Percentiles rank a stretch among this genome's conserved stretches.
Evolutionary conservation across 768 basidiomycete genomes (phyloP).

Genomic region (Terana coerulea): DNA sequence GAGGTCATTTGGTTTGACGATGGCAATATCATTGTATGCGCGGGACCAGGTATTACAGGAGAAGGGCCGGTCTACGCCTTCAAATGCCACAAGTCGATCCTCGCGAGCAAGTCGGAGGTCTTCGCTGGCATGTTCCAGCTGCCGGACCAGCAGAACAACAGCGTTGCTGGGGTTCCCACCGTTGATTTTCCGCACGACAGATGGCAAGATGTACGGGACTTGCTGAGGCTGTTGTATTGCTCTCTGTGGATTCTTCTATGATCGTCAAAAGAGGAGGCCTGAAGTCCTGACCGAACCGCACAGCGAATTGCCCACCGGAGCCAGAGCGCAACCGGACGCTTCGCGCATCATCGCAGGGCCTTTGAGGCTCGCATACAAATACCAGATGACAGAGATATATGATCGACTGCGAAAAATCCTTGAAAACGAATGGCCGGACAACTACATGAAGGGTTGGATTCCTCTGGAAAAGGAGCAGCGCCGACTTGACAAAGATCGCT

Average conservation of each 20-base stretch:
- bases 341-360: not conserved
- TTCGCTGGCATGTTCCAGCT: not conserved
- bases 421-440: not conserved
- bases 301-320: not conserved
- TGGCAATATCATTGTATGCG: not conserved
- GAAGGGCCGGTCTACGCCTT: not conserved
- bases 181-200: not conserved
- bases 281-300: not conserved
- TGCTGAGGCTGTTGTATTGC: not conserved
- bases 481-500: not conserved
- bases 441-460: not conserved
- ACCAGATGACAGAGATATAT: not conserved
- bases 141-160: not conserved
- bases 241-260: not conserved
- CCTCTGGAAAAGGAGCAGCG: not conserved
- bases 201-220: not conserved
- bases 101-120: not conserved
- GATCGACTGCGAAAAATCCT: not conserved
- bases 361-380: not conserved
- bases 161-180: not conserved
- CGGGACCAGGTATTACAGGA: not conserved
- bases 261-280: not conserved
- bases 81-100: not conserved
- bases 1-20: not conserved
- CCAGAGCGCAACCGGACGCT: not conserved